Evolutionary conservation across 257 asterid species (phyloP), one percentile per base, ranked within the genome.

Genomic region (Solanum lycopersicoides): DNA sequence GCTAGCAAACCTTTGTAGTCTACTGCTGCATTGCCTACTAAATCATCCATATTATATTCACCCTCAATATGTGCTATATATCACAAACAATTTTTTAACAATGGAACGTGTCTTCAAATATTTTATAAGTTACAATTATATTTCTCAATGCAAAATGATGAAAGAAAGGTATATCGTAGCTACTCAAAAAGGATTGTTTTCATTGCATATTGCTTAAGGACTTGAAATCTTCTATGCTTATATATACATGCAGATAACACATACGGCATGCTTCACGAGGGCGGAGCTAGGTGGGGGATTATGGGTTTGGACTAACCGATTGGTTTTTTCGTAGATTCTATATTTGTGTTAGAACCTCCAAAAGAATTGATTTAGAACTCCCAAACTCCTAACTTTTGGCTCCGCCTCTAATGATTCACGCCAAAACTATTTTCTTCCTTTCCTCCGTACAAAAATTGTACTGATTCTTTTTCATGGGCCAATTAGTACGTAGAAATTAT

Each of bases 1-100:
- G 92, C 91, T 9, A 91, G 92, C 39, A 88, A 84, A 10, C 92
- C 93, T 75, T 87, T 89, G 85, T 88, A 75, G 89, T 89, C 90
- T 41, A 89, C 90, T 41, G 88, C 92, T 73, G 80, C 80, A 73
- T 18, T 73, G 80, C 80, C 80, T 53, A 82, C 80, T 65, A 37
- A 87, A 39, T 66, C 80, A 35, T 73, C 80, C 80, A 72, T 72
- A 32, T 28, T 28, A 28, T 28, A 28, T 72, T 72, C 14, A 12
- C 42, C n/a, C n/a, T n/a, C 76, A 59, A 59, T 25, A 66, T 25
- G 34, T 66, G 35, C 21, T 65, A 12, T 65, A 12, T 66, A 66
- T 23, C 69, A 25, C 72, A 25, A n/a, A 65, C 18, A n/a, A n/a
- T n/a, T 65, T 65, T 25, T 34, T 34, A 65, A 14, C 30, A 50